A percentile compares a stretch with the other conserved stretches of the same genome.
Conservation (phyloP, 768 basidiomycete species). For the Collybia mongolica region DNA sequence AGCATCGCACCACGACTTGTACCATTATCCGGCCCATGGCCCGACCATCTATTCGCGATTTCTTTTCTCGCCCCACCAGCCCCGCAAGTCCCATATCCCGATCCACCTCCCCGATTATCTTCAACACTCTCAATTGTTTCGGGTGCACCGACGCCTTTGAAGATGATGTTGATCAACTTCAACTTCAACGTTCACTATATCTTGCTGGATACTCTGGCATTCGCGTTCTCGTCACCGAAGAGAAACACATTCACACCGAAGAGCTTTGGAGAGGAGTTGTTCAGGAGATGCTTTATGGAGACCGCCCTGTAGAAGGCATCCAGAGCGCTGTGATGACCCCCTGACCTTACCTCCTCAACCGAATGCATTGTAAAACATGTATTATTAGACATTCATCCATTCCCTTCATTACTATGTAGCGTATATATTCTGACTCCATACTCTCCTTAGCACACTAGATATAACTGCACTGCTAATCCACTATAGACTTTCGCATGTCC, state of each 20-base stretch:
- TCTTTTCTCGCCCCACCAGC: slow-evolving; percentile 28
- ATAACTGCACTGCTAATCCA: too few species aligned
- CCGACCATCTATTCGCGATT: slow-evolving; percentile 22
- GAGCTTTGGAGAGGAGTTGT: slow-evolving; percentile 13
- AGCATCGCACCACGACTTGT: slow-evolving; percentile 31
- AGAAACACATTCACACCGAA: slow-evolving; percentile 6
- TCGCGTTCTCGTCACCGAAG: slow-evolving; percentile 13
- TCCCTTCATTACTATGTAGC: too few species aligned
- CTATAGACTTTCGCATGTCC: too few species aligned
- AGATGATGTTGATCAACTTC: slow-evolving; percentile 24
- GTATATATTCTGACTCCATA: not conserved
- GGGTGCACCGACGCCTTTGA: slow-evolving; percentile 26
- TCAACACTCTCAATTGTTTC: slow-evolving; percentile 30
- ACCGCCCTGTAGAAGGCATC: not conserved
- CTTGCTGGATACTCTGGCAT: slow-evolving; percentile 10
- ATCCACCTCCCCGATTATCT: slow-evolving; percentile 21
- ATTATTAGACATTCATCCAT: too few species aligned
- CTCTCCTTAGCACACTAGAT: too few species aligned
- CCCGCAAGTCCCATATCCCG: slow-evolving; percentile 23
- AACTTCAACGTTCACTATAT: slow-evolving; percentile 18
- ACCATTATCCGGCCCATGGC: slow-evolving; percentile 34
- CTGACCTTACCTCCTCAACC: not conserved
- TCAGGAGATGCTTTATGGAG: slow-evolving; percentile 9
- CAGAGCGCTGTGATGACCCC: not conserved
- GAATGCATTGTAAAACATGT: not conserved